A percentile compares a stretch with the other conserved stretches of the same genome.
Evolutionary conservation across 768 basidiomycete species (phyloP).

Genomic region (Boletus fagicola): DNA sequence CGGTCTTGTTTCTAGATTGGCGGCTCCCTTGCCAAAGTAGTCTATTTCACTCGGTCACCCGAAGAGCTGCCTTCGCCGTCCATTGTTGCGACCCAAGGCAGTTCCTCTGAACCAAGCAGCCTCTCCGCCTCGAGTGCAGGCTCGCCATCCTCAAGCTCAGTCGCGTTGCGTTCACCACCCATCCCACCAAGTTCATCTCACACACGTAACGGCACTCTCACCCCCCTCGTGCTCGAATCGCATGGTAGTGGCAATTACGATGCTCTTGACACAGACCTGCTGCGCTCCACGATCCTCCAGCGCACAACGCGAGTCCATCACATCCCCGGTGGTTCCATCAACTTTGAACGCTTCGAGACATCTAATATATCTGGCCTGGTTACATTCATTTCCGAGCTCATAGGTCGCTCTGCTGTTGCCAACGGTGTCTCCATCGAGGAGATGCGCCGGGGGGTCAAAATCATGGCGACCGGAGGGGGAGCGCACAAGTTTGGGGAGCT

Average conservation of each 20-base stretch:
- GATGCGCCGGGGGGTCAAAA: constrained; percentile 91
- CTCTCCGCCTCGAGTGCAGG: constrained; percentile 39
- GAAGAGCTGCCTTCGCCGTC: constrained; percentile 81
- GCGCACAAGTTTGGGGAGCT: constrained; percentile 92
- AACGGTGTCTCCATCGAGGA: constrained; percentile 87
- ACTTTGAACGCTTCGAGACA: constrained; percentile 97
- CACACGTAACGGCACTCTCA: constrained; percentile 70
- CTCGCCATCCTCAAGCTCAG: constrained; percentile 21
- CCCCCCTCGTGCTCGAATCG: constrained; percentile 71
- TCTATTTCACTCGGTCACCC: constrained; percentile 95
- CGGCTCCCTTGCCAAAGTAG: constrained; percentile 95
- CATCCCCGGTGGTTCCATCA: constrained; percentile 94
- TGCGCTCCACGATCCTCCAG: constrained; percentile 65
- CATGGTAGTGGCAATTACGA: constrained; percentile 29
- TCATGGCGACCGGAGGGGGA: constrained; percentile 97
- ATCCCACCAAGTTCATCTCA: constrained; percentile 31
- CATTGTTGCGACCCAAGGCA: constrained; percentile 57
- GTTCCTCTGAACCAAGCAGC: constrained; percentile 45
- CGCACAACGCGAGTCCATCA: constrained; percentile 59
- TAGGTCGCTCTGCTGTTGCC: constrained; percentile 77
- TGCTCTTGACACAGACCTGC: constrained; percentile 40
- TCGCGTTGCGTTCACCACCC: constrained; percentile 19
- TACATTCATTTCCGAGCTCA: constrained; percentile 81
- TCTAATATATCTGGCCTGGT: constrained; percentile 82
- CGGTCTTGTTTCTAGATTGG: constrained; percentile 64